Base-by-base conservation (phyloP, 2,329 filamentous ascomycete species). In the Calonectria hawksworthii region DNA sequence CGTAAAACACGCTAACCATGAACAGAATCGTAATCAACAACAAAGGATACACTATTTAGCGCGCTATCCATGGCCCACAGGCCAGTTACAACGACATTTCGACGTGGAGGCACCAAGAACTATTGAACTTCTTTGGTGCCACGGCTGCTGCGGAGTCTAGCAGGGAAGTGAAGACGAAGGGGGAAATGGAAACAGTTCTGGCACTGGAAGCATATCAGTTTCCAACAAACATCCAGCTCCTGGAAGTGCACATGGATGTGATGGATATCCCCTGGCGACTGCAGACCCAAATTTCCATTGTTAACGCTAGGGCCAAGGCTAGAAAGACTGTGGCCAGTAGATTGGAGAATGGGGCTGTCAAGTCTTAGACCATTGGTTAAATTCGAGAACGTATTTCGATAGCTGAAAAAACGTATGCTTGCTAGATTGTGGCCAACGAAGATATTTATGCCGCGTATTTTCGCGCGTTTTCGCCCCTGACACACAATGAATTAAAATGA, bases 21-120 rank as follows among this genome's bases (percentile, higher is more conserved):
- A 26, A 5, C 8, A 74, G 73, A 7, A 69, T 75, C 10, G 52
- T 75, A 16, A 70, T 75, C 11, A 75, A 75, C 36, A 75, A 75
- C 61, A 73, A 70, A 7, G 73, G 73, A 2, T 75, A 73, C 21
- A 73, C 73, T 2, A 75, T 75, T 1, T 70, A 75, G 38, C 34
- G 73, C 2, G 73, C 66, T 5, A 75, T 75, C 18, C 73, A 75
- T 10, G 73, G 73, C 8, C 59, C 70, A 2, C 32, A 70, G 7
- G 70, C 65, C 26, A 56, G 56, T 6, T 75, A 75, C 51, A 75
- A 75, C 8, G 66, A 75, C 36, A 75, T 75, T 13, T 18, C 73
- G 32, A 34, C 66, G 1, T 75, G 73, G 73, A 61, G 66, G 9
- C 73, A 75, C 3, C 73, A 75, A 10, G 36, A 41, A 4, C 4